Evolutionary conservation across 805 yeast genomes (phyloP), one percentile per base, ranked within the genome.

Genomic region (Candida gorgasii): DNA sequence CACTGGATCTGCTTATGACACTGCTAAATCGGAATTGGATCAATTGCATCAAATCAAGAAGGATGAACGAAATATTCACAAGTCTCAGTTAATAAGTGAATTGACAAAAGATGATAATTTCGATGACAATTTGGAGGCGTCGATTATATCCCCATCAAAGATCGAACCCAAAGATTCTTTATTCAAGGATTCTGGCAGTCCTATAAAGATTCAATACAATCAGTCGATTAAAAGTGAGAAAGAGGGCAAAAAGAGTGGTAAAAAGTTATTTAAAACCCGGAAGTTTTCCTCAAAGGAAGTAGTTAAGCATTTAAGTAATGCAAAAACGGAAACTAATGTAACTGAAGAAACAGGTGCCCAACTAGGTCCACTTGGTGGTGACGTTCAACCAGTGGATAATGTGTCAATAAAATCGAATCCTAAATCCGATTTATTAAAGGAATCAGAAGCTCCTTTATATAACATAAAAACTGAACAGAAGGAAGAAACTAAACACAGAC

Each of bases 381-480:
- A 42, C 22, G 46, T 50, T 3, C 45, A 44, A 24, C 23, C 53
- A 18, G 24, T 31, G 15, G 61, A 58, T 27, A 50, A 52, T 26
- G 33, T 48, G 4, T 45, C 65, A 3, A 45, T 54, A 15, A 55
- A 52, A 19, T 44, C 58, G 3, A 49, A 45, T 27, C 39, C 51
- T 9, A 58, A 52, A 34, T 64, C 65, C 9, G 73, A 69, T 2
- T 45, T 56, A 16, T 47, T 78, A 4, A 65, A 71, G 47, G 76
- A 74, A 22, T 70, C 75, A 0, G 77, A 81, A 26, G 76, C 74
- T 4, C 86, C 86, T 3, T 61, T 80, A 35, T 81, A 79, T 45
- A 67, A 77, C 15, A 57, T 79, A 18, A 43, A 46, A 15, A 2
- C 31, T 22, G 34, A 46, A 22, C 35, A 34, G 36, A 9, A 14